These are phyloP conservation scores for Penicillium verrucosum DNA, from an alignment of 2,329 filamentous ascomycete species.

Conservation along the genomic window DNA sequence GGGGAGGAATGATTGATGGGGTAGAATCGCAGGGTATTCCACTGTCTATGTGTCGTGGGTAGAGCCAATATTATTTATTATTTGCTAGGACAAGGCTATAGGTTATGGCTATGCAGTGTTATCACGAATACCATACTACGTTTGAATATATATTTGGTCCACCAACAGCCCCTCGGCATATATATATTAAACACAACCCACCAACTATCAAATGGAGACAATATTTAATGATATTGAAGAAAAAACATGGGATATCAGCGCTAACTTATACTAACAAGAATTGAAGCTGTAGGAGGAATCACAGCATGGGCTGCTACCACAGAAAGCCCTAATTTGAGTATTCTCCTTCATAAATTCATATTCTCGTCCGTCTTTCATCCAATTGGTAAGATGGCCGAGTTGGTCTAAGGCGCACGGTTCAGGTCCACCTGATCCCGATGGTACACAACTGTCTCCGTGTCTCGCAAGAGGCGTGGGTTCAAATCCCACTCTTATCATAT, in stretches of 20 bases:
- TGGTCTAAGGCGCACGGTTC: slow-evolving; percentile 38
- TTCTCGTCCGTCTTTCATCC: neutral
- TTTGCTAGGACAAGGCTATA: neutral
- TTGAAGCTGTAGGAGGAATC: neutral
- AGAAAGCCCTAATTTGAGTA: no score
- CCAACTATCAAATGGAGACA: neutral
- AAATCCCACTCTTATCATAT: slow-evolving; percentile 13
- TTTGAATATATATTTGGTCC: neutral
- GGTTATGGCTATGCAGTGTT: neutral
- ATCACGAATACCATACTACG: neutral
- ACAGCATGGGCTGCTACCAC: no score
- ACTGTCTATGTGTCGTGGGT: no score
- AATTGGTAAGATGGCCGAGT: slow-evolving; percentile 33
- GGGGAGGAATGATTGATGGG: slow-evolving; percentile 2
- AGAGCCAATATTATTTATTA: no score
- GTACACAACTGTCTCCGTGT: slow-evolving; percentile 14
- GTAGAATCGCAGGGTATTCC: no score
- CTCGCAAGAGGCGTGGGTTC: slow-evolving; percentile 14
- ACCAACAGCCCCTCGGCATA: neutral
- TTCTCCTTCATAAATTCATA: no score
- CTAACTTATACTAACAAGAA: neutral
- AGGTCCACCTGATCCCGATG: slow-evolving; percentile 28
- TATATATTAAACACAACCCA: neutral
- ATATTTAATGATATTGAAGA: neutral
- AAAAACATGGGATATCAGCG: neutral